These are phyloP conservation scores for Pecoramyces ruminantium DNA, from an alignment of 192 early-diverging fungal genomes.

Conservation along the genomic window DNA sequence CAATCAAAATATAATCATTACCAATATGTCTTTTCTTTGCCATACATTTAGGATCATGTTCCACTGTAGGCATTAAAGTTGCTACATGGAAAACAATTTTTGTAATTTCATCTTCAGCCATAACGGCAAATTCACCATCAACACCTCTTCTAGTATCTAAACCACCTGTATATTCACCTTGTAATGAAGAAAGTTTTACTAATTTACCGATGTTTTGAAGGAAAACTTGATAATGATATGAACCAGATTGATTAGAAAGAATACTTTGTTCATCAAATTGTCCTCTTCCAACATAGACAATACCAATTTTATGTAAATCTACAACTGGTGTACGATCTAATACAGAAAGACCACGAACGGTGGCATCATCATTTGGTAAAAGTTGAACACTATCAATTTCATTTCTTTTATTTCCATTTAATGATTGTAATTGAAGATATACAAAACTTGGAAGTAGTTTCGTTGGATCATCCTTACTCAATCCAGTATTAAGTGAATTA, in stretches of 20 bases:
- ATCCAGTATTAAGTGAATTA: not conserved
- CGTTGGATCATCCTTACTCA: not conserved
- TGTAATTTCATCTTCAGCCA: slow-evolving; percentile 64
- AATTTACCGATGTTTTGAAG: slow-evolving; percentile 64
- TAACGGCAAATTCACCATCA: slow-evolving; percentile 72
- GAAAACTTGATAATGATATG: slow-evolving; percentile 73
- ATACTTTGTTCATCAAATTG: slow-evolving; percentile 78
- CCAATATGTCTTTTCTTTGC: slow-evolving; percentile 91
- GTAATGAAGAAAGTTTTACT: slow-evolving; percentile 39
- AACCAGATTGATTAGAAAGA: slow-evolving; percentile 69
- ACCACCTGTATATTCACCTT: slow-evolving; percentile 69
- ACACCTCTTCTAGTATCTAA: slow-evolving; percentile 64
- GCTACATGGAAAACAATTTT: slow-evolving; percentile 86
- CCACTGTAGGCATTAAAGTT: slow-evolving; percentile 79
- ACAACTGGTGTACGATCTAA: slow-evolving; percentile 72
- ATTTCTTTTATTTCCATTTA: not conserved
- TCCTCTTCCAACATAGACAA: slow-evolving; percentile 73
- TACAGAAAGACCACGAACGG: slow-evolving; percentile 54
- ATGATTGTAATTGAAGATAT: not conserved
- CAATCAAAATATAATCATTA: slow-evolving; percentile 88
- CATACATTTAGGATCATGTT: slow-evolving; percentile 59
- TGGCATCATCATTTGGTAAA: slow-evolving; percentile 60
- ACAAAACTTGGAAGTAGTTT: not conserved
- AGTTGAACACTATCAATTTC: slow-evolving; percentile 4
- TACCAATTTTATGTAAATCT: slow-evolving; percentile 91